Evolutionary conservation across 139 green algal species (phyloP).

Genomic region (Ettlia oleoabundans): DNA sequence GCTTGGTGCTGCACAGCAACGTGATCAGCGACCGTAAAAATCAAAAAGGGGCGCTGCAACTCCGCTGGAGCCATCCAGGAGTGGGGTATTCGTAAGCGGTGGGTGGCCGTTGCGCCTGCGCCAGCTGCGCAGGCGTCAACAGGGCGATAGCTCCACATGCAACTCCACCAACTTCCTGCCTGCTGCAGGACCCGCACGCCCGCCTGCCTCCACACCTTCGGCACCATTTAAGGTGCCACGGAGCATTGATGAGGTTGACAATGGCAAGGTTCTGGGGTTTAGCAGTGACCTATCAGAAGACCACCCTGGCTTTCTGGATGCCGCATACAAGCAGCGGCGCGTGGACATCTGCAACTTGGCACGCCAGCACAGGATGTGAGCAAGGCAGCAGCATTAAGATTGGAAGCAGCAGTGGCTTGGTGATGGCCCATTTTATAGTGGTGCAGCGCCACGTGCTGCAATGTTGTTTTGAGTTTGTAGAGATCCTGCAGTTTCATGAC

Average conservation of each 20-base stretch:
- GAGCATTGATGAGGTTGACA: constrained; percentile 76
- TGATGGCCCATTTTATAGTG: too few relatives aligned
- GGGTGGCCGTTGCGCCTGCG: too few relatives aligned
- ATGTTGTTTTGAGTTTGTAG: too few relatives aligned
- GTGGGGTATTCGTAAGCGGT: too few relatives aligned
- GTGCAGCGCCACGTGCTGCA: too few relatives aligned
- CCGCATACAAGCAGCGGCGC: constrained; percentile 78
- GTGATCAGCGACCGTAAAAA: background rate
- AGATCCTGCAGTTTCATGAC: too few relatives aligned
- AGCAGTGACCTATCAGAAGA: constrained; percentile 55
- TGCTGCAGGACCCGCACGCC: background rate
- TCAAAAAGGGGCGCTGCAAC: too few relatives aligned
- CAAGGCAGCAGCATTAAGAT: background rate
- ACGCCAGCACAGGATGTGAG: constrained; percentile 67
- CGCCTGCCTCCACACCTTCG: background rate
- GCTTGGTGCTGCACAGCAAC: too few relatives aligned
- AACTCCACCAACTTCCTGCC: too few relatives aligned
- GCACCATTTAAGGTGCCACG: constrained; percentile 39
- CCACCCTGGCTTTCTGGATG: constrained; percentile 72
- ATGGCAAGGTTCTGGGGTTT: constrained; percentile 77
- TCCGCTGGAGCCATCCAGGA: too few relatives aligned
- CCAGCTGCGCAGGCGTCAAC: background rate
- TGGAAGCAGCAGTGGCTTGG: background rate
- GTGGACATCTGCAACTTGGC: constrained; percentile 73
- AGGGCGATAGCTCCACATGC: too few relatives aligned